Evolutionary conservation across 441 rosid species (phyloP), one percentile per base, ranked within the genome.

Genomic region (Cnidoscolus chayamansa): DNA sequence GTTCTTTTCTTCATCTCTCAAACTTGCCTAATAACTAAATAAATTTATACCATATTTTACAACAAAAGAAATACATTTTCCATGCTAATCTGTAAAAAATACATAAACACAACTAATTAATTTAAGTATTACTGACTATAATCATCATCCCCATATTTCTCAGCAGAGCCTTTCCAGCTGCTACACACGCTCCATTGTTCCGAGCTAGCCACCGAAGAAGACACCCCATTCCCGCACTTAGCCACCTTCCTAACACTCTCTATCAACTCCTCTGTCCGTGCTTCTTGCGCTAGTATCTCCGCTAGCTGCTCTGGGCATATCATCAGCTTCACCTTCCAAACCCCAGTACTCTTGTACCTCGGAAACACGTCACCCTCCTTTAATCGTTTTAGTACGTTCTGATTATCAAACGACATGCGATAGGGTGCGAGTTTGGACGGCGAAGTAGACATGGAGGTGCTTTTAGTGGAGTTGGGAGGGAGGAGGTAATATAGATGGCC

Each of bases 171-270:
- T 73, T 88, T 88, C 79, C 84, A 71, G 81, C 90, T 88, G 82
- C 92, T 88, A 37, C 83, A 75, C 72, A 85, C 76, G 72, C 93
- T 91, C 77, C 80, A 74, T 43, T 89, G 87, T 76, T 88, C 95
- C 0, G 96, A 88, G 58, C 68, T 82, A 7, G 80, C 81, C 65
- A 73, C 70, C 19, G 86, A 82, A 15, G 84, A 63, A n/a, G 82
- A 69, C 4, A 71, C 76, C 47, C 83, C 84, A 35, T 84, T 80
- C 5, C 94, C 89, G 65, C 91, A 87, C 74, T 89, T 91, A 0
- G 97, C 97, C 80, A 90, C 98, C 60, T 96, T 87, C 83, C 98
- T 89, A 75, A 93, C 90, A 65, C 91, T 93, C 80, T 93, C 98
- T 43, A 93, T 86, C 83, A 93, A 78, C 77, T 86, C 98, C 88